Percentiles rank a stretch among this genome's conserved stretches.
These are phyloP conservation scores for Adansonia grandidieri DNA, from an alignment of 441 rosid genomes.

Conservation along the genomic window DNA sequence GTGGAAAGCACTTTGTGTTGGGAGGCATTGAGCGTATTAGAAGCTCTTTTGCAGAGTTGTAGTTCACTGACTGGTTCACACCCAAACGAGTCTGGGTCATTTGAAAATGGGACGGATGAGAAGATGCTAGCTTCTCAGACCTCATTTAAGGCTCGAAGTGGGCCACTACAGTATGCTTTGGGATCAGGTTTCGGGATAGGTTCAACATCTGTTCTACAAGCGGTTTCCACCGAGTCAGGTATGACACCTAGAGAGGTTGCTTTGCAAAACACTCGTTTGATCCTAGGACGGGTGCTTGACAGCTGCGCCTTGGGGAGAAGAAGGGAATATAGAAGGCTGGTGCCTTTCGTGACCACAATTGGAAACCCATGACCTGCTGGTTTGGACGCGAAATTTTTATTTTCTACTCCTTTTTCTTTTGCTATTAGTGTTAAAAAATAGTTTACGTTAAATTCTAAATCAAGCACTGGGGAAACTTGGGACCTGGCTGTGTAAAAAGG, in stretches of 20 bases:
- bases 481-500: conserved; percentile 35
- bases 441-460: not conserved
- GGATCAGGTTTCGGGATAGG: conserved; percentile 53
- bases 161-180: conserved; percentile 69
- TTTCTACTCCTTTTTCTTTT: not conserved
- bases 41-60: conserved; percentile 96
- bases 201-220: conserved; percentile 50
- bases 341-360: conserved; percentile 82
- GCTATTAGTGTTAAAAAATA: not conserved
- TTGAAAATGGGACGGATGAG: conserved; percentile 80
- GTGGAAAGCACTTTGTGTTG: conserved; percentile 95
- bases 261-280: conserved; percentile 79
- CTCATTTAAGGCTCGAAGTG: conserved; percentile 88
- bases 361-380: conserved; percentile 50
- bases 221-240: conserved; percentile 57
- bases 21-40: conserved; percentile 93
- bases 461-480: not conserved
- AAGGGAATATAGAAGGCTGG: conserved; percentile 82
- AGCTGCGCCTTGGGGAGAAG: conserved; percentile 84
- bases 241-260: conserved; percentile 77
- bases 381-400: conserved; percentile 6
- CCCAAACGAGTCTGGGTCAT: conserved; percentile 63
- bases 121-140: conserved; percentile 80
- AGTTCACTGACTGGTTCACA: conserved; percentile 79
- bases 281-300: conserved; percentile 89